phyloP scores from a whole-genome alignment of 805 yeast genomes.

The Myxozyma nipponensis region DNA sequence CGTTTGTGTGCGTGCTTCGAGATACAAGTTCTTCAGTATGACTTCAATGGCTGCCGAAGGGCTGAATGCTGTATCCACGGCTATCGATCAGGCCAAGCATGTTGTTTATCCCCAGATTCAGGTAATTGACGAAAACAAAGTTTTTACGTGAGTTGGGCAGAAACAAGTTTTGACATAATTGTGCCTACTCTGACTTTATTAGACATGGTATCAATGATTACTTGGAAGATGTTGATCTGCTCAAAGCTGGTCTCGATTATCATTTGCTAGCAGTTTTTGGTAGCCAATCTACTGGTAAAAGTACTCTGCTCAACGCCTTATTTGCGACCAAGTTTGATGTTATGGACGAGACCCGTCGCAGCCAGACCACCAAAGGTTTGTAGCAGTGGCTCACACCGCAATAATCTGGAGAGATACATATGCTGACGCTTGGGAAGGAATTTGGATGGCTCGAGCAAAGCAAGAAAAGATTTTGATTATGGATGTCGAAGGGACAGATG shows the following conservation, averaged over 20 bases:
- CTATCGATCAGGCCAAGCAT: too few species aligned
- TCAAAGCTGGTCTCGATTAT: slow-evolving; percentile 62
- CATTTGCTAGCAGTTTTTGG: slow-evolving; percentile 96
- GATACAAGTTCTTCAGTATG: too few species aligned
- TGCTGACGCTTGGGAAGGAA: slow-evolving; percentile 15
- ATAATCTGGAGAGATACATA: background rate
- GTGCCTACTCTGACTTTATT: background rate
- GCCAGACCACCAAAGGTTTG: slow-evolving; percentile 86
- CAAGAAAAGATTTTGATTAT: slow-evolving; percentile 60
- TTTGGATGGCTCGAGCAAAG: slow-evolving; percentile 30
- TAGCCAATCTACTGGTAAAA: slow-evolving; percentile 94
- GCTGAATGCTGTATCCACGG: too few species aligned
- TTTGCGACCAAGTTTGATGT: slow-evolving; percentile 88
- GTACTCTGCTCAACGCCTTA: slow-evolving; percentile 79
- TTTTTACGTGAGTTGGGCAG: slow-evolving; percentile 39
- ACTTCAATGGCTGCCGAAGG: too few species aligned
- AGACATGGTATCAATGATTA: slow-evolving; percentile 31
- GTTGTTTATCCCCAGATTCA: slow-evolving; percentile 36
- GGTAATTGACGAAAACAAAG: slow-evolving; percentile 51
- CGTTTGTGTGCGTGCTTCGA: too few species aligned
- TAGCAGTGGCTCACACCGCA: background rate
- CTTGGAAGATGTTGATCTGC: slow-evolving; percentile 38
- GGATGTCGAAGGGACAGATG: slow-evolving; percentile 99
- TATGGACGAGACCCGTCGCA: slow-evolving; percentile 82
- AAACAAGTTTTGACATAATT: background rate